These are phyloP conservation scores for Boletus subcaerulescens DNA, from an alignment of 768 basidiomycete species.

Conservation along the genomic window DNA sequence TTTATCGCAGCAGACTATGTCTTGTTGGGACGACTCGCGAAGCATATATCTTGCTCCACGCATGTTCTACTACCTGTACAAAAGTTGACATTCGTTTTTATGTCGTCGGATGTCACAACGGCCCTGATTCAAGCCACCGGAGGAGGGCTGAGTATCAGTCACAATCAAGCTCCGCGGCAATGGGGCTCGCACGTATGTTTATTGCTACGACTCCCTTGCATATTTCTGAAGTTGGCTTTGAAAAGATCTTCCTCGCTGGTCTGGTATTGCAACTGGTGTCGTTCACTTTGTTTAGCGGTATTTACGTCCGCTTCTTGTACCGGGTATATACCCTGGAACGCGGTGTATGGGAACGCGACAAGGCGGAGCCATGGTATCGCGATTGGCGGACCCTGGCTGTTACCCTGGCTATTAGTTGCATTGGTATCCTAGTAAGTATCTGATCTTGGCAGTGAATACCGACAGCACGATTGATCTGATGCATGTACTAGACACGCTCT, in stretches of 20 bases:
- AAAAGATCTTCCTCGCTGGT: constrained; percentile 56
- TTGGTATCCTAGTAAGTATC: constrained; percentile 59
- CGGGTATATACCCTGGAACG: constrained; percentile 39
- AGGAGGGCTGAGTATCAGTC: constrained; percentile 4
- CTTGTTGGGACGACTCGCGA: constrained; percentile 59
- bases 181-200: constrained; percentile 37
- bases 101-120: constrained; percentile 60
- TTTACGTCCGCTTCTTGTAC: constrained; percentile 48
- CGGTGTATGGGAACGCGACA: constrained; percentile 39
- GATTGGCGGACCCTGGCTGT: constrained; percentile 60
- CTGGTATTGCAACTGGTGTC: constrained; percentile 55
- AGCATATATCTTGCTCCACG: constrained; percentile 42
- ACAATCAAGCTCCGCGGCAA: constrained; percentile 15
- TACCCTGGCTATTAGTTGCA: constrained; percentile 51
- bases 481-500: constrained; percentile 53
- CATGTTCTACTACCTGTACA: constrained; percentile 49
- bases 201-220: neutral
- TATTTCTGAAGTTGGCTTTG: constrained; percentile 37
- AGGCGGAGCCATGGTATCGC: constrained; percentile 41
- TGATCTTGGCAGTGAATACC: neutral
- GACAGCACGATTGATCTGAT: neutral
- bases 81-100: constrained; percentile 56
- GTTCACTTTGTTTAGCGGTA: constrained; percentile 45
- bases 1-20: constrained; percentile 71
- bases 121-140: constrained; percentile 58